phyloP scores from a whole-genome alignment of 164 flowering plant genomes.

The Piper longum region DNA sequence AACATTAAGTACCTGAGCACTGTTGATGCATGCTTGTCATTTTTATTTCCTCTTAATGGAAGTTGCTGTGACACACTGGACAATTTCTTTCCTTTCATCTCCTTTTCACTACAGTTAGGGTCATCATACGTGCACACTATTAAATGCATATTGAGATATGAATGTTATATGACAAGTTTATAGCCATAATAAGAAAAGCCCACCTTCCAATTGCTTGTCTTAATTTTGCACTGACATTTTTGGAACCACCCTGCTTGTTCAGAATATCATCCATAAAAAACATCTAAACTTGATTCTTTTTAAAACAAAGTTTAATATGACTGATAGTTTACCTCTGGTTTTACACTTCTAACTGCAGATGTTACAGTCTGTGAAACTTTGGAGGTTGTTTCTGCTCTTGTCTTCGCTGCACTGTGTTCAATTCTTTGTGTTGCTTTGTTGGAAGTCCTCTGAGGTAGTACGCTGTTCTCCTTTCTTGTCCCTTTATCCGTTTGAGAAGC shows the following conservation, averaged over 20 bases:
- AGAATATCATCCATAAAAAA: not conserved
- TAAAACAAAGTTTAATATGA: not conserved
- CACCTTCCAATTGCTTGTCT: conserved; percentile 35
- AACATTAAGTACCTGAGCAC: conserved; percentile 26
- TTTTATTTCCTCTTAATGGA: conserved; percentile 17
- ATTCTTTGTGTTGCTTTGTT: conserved; percentile 16
- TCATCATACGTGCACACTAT: not conserved
- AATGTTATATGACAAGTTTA: not conserved
- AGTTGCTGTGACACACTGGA: conserved; percentile 12
- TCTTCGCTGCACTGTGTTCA: conserved; percentile 15
- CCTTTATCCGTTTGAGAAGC: conserved; percentile 8
- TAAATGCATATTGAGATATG: not conserved
- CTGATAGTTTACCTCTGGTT: conserved; percentile 20
- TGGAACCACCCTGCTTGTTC: conserved; percentile 1
- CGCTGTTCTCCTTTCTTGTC: conserved; percentile 8
- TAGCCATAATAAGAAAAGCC: not conserved
- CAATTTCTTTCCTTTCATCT: conserved; percentile 20
- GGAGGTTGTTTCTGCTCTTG: conserved; percentile 16
- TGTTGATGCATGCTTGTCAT: conserved; percentile 12
- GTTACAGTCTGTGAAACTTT: conserved; percentile 7
- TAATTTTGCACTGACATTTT: conserved; percentile 17
- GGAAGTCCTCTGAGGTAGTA: conserved; percentile 10
- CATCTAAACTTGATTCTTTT: not conserved
- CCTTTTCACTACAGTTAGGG: conserved; percentile 16
- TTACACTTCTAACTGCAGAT: conserved; percentile 11